A percentile compares a stretch with the other conserved stretches of the same genome.
Evolutionary conservation across 345 rosid species (phyloP).

Genomic region (Corymbia maculata): DNA sequence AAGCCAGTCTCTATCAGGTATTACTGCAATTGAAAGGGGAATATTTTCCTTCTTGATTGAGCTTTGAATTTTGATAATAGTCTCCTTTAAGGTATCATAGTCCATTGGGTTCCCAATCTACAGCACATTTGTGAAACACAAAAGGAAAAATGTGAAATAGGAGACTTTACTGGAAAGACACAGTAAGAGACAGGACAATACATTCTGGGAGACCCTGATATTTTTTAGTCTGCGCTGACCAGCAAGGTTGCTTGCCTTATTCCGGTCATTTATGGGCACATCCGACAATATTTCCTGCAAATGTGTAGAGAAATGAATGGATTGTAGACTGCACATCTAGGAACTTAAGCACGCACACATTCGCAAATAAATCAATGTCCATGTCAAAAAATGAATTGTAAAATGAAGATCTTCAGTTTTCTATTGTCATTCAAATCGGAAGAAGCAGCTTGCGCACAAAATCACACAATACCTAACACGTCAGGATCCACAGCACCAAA

Average conservation of each 20-base stretch:
- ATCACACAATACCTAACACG: neutral
- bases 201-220: slow-evolving; percentile 57
- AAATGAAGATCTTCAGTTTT: neutral
- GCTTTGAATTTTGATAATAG: slow-evolving; percentile 42
- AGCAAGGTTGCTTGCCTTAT: slow-evolving; percentile 16
- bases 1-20: slow-evolving; percentile 85
- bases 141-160: neutral
- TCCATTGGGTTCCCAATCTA: slow-evolving; percentile 91
- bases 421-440: neutral
- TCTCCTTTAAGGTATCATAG: slow-evolving; percentile 60
- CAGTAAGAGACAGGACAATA: slow-evolving; percentile 11
- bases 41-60: slow-evolving; percentile 34
- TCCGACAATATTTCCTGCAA: slow-evolving; percentile 87
- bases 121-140: slow-evolving; percentile 2
- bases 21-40: slow-evolving; percentile 70
- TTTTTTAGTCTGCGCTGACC: slow-evolving; percentile 47
- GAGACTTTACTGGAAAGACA: neutral
- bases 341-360: neutral
- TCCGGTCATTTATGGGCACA: slow-evolving; percentile 77
- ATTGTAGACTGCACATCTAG: neutral
- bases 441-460: neutral
- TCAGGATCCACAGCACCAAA: neutral
- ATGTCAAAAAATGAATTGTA: neutral
- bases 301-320: neutral
- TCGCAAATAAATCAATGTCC: neutral